Percentiles rank a stretch among this genome's conserved stretches.
Evolutionary conservation across 305 asterid species (phyloP).

Genomic region (Fraxinus paxiana): DNA sequence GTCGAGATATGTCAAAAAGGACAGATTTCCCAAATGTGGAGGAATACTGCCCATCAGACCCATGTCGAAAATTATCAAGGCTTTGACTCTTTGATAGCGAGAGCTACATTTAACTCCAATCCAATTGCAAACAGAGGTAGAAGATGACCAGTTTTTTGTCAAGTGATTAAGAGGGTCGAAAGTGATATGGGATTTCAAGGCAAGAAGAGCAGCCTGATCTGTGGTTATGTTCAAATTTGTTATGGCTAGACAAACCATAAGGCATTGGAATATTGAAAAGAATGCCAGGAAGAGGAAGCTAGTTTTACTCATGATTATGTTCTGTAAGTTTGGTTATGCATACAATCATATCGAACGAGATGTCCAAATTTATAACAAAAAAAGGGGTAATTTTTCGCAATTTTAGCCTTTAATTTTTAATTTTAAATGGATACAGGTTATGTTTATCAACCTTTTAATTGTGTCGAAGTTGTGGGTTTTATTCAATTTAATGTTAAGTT

Average conservation of each 20-base stretch:
- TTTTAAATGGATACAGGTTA: neutral
- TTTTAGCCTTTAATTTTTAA: neutral
- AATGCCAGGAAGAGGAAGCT: neutral
- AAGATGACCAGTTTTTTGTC: constrained; percentile 25
- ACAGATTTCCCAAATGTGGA: constrained; percentile 37
- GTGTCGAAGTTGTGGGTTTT: neutral
- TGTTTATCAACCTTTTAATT: neutral
- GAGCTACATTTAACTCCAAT: constrained; percentile 27
- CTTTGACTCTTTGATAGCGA: constrained; percentile 26
- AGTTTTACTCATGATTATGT: neutral
- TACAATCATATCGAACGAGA: neutral
- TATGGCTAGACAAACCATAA: neutral
- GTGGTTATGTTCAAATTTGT: constrained; percentile 9
- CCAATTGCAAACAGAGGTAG: constrained; percentile 29
- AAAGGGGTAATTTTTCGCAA: neutral
- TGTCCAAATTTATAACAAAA: neutral
- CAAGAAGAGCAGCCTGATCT: constrained; percentile 26
- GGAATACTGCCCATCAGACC: constrained; percentile 31
- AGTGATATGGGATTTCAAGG: constrained; percentile 19
- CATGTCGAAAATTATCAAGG: constrained; percentile 27
- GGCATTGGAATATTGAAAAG: neutral
- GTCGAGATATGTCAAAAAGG: constrained; percentile 32
- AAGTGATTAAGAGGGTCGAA: neutral
- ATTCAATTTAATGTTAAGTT: neutral
- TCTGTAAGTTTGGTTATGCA: neutral